Evolutionary conservation across 306 rosid genomes (phyloP).

Genomic region (Rosa rugosa): DNA sequence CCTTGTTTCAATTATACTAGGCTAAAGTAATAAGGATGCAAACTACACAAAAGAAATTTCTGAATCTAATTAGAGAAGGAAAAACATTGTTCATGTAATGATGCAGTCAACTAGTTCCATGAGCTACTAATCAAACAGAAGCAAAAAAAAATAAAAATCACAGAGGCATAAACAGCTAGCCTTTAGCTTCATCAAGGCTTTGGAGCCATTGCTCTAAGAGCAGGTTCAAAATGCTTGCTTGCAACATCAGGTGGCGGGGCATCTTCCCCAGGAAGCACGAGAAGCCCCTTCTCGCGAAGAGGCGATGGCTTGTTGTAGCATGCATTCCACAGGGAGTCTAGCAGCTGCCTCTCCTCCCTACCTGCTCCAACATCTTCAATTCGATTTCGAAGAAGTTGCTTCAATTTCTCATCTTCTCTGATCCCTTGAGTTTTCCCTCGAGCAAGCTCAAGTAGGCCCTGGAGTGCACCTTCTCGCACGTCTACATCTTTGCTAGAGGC

Average conservation of each 20-base stretch:
- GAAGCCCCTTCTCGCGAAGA: constrained; percentile 72
- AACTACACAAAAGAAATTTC: neutral
- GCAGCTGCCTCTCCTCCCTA: constrained; percentile 73
- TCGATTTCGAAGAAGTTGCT: constrained; percentile 68
- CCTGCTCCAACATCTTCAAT: constrained; percentile 78
- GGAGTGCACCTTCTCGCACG: constrained; percentile 87
- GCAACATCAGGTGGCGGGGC: constrained; percentile 75
- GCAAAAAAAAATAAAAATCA: neutral
- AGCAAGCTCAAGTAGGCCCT: constrained; percentile 62
- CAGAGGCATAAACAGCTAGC: neutral
- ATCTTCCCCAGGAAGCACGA: constrained; percentile 77
- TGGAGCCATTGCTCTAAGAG: constrained; percentile 61
- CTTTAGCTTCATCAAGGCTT: constrained; percentile 37
- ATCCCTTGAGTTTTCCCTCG: constrained; percentile 29
- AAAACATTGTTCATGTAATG: too few species aligned
- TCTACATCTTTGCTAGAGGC: constrained; percentile 66
- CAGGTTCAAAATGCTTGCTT: constrained; percentile 75
- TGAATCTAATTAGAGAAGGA: neutral
- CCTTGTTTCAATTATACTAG: too few species aligned
- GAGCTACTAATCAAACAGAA: neutral
- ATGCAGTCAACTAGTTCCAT: neutral
- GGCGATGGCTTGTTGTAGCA: constrained; percentile 67
- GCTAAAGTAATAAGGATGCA: neutral
- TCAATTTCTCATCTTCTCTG: constrained; percentile 55
- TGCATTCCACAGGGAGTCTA: constrained; percentile 72